Base-by-base conservation (phyloP, 306 rosid species). In the Boehmeria nivea region DNA sequence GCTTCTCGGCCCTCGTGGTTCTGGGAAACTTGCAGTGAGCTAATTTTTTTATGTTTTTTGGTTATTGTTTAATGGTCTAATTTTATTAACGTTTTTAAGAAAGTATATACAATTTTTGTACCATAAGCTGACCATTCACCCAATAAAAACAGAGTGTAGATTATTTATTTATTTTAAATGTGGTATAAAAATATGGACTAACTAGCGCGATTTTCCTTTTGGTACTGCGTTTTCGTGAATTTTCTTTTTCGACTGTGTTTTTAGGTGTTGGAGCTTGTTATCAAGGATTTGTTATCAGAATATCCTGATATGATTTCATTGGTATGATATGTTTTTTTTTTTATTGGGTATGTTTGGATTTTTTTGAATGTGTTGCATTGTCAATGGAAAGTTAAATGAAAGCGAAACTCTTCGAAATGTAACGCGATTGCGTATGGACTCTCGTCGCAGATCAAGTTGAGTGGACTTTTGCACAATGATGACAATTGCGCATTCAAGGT, bases 1-100 rank as follows among this genome's bases (percentile, higher is more conserved):
- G 51, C 98, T 91, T 57, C 83, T 87, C 22, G 98, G 98, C 48
- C 87, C 95, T 11, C 93, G 98, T 6, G 98, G 96, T 62, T 78
- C 83, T 8, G 96, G 98, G 25, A 91, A 91, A 72, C 63, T 68
- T 6, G 81, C 80, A 65, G 98, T 89, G 68, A 36, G 81, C 71
- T 51, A 37, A 44, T 61, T 51, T 28, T 53, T 20, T 40, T n/a
- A n/a, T n/a, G n/a, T 24, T n/a, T 21, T 24, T 17, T 22, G 42
- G 7, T 19, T 54, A 23, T 24, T 36, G n/a, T n/a, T n/a, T n/a
- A n/a, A n/a, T n/a, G n/a, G n/a, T n/a, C n/a, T n/a, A n/a, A n/a
- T n/a, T n/a, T n/a, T n/a, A n/a, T n/a, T n/a, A n/a, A n/a, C n/a
- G n/a, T n/a, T n/a, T n/a, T n/a, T n/a, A n/a, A n/a, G n/a, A n/a